Base-by-base conservation (phyloP, 1,139 yeast genomes). In the Candida dubliniensis region DNA sequence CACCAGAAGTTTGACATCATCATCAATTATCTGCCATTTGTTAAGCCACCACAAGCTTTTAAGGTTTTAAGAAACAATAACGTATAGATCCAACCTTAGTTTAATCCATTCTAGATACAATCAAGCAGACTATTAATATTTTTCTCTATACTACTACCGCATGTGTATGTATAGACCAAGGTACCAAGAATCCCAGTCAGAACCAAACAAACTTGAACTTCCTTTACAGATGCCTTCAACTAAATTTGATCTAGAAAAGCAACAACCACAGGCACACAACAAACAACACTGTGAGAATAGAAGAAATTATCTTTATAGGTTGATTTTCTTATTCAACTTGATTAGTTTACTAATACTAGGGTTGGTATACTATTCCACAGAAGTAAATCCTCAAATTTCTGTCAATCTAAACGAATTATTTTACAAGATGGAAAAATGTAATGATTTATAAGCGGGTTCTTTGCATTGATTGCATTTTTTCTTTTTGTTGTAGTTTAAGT, bases 341-440 rank as follows among this genome's bases (percentile, higher is more conserved):
- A 4, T 29, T 26, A 36, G 38, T 29, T 8, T 36, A 11, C 14
- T 36, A 12, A 8, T 26, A 9, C 12, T 36, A 10, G 31, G 31
- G 13, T 9, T 36, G 38, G 8, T 35, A 7, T 35, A 35, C n/a
- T 35, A 35, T 10, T 12, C 14, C 23, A 13, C 27, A 8, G 37
- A 13, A 12, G 25, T 35, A 8, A n/a, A 27, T 11, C 33, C 32
- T 5, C n/a, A 15, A 2, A 10, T 36, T 15, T 36, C 33, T 25
- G 15, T 11, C 10, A 15, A 10, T 8, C 29, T 36, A 25, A 36
- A 36, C 11, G 38, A 36, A 23, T 36, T 36, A 32, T 12, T 36
- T 5, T 29, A 36, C 18, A 36, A 36, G 15, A 36, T 36, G 38
- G 38, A 36, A 32, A 36, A 36, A 15, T 36, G 38, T 14, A 36